Conservation (phyloP, 192 early-diverging fungal genomes). For the Backusella circina region DNA sequence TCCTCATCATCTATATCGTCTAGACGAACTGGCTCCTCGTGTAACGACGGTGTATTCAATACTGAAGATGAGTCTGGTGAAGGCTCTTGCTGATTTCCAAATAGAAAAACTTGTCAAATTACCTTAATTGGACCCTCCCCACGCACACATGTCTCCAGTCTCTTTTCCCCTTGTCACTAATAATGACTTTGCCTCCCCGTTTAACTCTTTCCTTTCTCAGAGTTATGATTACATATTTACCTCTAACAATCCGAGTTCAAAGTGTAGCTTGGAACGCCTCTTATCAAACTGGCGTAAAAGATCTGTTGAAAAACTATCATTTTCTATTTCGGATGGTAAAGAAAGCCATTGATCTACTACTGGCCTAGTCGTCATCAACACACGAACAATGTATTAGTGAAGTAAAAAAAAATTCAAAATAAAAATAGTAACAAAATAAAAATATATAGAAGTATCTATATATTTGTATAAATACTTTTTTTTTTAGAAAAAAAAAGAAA, state of each 20-base stretch:
- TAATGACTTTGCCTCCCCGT: background rate
- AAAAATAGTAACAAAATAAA: background rate
- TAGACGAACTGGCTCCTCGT: background rate
- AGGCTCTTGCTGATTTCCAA: background rate
- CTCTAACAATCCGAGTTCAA: conserved; percentile 11
- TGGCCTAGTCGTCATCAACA: background rate
- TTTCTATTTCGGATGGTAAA: background rate
- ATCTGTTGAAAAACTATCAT: conserved; percentile 21
- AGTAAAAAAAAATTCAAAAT: background rate
- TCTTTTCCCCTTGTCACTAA: background rate
- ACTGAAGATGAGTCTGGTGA: background rate
- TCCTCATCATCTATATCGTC: background rate
- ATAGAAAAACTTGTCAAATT: conserved; percentile 18
- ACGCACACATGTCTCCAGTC: background rate
- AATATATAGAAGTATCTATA: background rate
- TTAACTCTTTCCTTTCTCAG: background rate
- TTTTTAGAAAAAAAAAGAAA: conserved; percentile 1
- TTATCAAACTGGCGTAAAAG: conserved; percentile 26
- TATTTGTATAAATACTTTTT: background rate
- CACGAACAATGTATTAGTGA: background rate
- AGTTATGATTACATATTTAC: background rate
- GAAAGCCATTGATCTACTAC: background rate
- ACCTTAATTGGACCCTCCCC: background rate
- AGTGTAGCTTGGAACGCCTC: conserved; percentile 14
- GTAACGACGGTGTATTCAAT: background rate